These are phyloP conservation scores for Clonostachys byssicola DNA, from an alignment of 2,329 filamentous ascomycete species.

Conservation along the genomic window DNA sequence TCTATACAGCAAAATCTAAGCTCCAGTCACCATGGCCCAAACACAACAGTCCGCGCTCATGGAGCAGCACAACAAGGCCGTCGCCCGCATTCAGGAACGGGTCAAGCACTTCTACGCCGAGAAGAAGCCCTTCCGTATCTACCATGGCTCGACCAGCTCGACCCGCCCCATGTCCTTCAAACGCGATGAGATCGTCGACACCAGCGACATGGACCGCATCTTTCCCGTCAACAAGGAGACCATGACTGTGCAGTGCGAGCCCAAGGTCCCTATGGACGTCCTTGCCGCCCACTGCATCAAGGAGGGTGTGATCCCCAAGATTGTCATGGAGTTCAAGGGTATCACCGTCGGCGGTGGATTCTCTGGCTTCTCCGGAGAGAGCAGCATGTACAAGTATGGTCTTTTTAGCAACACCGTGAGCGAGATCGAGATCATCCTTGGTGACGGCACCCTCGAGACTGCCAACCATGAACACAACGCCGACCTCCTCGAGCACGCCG, in stretches of 20 bases:
- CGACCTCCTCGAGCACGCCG: conserved; percentile 48
- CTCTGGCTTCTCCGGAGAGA: conserved; percentile 51
- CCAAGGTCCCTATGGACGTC: conserved; percentile 55
- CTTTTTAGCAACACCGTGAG: conserved; percentile 50
- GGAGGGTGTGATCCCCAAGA: conserved; percentile 46
- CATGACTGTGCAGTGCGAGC: conserved; percentile 48
- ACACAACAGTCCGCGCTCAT: conserved; percentile 9
- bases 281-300: conserved; percentile 46
- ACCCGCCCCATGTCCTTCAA: conserved; percentile 40
- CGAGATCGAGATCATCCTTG: conserved; percentile 49
- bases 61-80: conserved; percentile 17
- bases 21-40: not conserved
- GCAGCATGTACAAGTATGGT: conserved; percentile 51
- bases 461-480: conserved; percentile 37
- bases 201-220: conserved; percentile 46
- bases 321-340: conserved; percentile 56
- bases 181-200: conserved; percentile 43
- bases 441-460: conserved; percentile 42
- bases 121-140: conserved; percentile 49
- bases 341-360: conserved; percentile 57
- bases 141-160: conserved; percentile 58
- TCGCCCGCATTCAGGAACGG: conserved; percentile 15
- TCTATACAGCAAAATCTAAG: no score
- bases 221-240: conserved; percentile 42
- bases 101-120: conserved; percentile 18